Percentiles rank a stretch among this genome's conserved stretches.
These are phyloP conservation scores for Coniella vitis DNA, from an alignment of 2,329 filamentous ascomycete genomes.

Conservation along the genomic window DNA sequence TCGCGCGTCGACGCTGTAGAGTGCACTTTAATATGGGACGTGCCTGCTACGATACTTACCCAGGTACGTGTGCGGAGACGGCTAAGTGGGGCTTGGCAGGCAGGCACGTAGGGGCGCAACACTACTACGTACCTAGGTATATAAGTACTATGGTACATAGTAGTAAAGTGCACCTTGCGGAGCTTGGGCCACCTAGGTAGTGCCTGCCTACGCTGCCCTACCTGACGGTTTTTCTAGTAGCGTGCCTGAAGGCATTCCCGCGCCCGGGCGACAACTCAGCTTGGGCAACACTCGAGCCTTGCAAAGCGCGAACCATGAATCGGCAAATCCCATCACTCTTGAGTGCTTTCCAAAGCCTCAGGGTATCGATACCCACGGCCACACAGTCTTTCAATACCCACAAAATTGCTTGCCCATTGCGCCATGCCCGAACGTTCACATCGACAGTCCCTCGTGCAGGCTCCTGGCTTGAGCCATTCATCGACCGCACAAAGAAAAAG, in stretches of 20 bases:
- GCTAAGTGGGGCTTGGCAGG: not conserved
- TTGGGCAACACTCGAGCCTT: not conserved
- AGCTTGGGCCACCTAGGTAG: not conserved
- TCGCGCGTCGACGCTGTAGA: slow-evolving; percentile 3
- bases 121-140: no score
- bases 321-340: slow-evolving; percentile 37
- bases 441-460: slow-evolving; percentile 53
- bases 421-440: slow-evolving; percentile 61
- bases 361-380: slow-evolving; percentile 34
- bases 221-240: slow-evolving; percentile 6
- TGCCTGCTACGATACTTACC: no score
- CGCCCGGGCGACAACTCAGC: not conserved
- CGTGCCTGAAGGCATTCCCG: slow-evolving; percentile 4
- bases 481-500: slow-evolving; percentile 74
- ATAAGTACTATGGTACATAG: no score
- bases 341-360: slow-evolving; percentile 45
- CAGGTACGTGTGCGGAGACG: no score
- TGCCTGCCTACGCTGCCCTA: not conserved
- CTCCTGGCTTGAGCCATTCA: slow-evolving; percentile 77
- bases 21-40: slow-evolving; percentile 1
- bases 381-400: slow-evolving; percentile 31
- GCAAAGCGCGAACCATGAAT: slow-evolving; percentile 33
- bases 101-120: not conserved
- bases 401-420: slow-evolving; percentile 24
- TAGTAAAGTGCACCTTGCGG: not conserved